Conservation (phyloP, 2,329 filamentous ascomycete genomes). For the Fusarium sp. region DNA sequence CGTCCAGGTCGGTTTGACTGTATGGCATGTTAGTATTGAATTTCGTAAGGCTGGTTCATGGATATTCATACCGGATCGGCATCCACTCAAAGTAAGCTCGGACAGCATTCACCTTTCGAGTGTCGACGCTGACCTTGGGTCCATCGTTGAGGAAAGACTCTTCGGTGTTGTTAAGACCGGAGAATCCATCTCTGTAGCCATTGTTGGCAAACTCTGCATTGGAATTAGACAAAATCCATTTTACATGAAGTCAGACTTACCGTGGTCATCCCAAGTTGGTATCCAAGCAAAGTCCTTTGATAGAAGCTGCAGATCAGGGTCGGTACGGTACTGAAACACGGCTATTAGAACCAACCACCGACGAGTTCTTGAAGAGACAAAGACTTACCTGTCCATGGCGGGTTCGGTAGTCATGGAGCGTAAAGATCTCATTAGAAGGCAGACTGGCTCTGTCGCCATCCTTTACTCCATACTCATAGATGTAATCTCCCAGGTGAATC, state of each 20-base stretch:
- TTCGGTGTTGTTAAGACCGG: constrained; percentile 69
- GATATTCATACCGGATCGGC: constrained; percentile 64
- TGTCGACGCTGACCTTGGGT: constrained; percentile 71
- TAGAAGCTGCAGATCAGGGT: constrained; percentile 59
- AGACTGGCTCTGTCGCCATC: constrained; percentile 49
- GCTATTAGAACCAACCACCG: fast-evolving
- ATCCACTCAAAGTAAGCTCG: constrained; percentile 78
- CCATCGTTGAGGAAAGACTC: constrained; percentile 30
- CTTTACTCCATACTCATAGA: constrained; percentile 68
- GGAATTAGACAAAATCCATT: fast-evolving
- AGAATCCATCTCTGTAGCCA: constrained; percentile 73
- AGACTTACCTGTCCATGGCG: constrained; percentile 46
- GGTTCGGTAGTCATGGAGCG: constrained; percentile 60
- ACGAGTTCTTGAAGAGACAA: fast-evolving
- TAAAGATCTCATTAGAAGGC: constrained; percentile 28
- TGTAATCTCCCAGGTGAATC: constrained; percentile 72
- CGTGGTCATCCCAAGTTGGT: constrained; percentile 57
- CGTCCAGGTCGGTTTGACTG: constrained; percentile 64
- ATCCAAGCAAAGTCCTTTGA: constrained; percentile 62
- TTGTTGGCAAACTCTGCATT: constrained; percentile 71
- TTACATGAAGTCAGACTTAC: fast-evolving
- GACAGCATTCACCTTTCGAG: constrained; percentile 81
- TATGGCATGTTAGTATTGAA: background rate
- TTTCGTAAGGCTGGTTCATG: constrained; percentile 53
- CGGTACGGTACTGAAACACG: constrained; percentile 58